phyloP scores from a whole-genome alignment of 768 basidiomycete species.

The Termitomyces sp. region DNA sequence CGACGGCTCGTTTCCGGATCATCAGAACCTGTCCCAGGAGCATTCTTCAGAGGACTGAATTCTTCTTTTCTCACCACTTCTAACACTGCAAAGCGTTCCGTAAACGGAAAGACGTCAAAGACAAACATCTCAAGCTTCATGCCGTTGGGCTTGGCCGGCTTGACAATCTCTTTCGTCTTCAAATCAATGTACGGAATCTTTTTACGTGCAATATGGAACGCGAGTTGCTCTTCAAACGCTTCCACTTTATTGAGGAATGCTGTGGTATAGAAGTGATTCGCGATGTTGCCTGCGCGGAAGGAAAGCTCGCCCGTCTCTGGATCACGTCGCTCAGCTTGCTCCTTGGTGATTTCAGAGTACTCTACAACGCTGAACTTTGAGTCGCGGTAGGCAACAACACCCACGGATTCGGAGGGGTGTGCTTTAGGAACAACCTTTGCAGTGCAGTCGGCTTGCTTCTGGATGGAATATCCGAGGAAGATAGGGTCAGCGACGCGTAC shows the following conservation, averaged over 20 bases:
- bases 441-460: constrained; percentile 83
- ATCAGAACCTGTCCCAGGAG: constrained; percentile 86
- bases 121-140: constrained; percentile 99
- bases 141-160: constrained; percentile 89
- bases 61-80: constrained; percentile 87
- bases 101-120: constrained; percentile 97
- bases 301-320: constrained; percentile 66
- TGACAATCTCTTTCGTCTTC: constrained; percentile 59
- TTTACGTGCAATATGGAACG: constrained; percentile 97
- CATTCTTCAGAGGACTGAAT: constrained; percentile 97
- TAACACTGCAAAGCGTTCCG: constrained; percentile 75
- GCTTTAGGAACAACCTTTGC: constrained; percentile 95
- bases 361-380: constrained; percentile 89
- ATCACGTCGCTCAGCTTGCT: constrained; percentile 77
- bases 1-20: constrained; percentile 86
- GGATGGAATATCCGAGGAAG: constrained; percentile 93
- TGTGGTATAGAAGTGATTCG: constrained; percentile 96
- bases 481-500: constrained; percentile 96
- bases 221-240: constrained; percentile 80
- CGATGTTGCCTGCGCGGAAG: constrained; percentile 96
- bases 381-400: constrained; percentile 86
- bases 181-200: constrained; percentile 88
- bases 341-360: constrained; percentile 91
- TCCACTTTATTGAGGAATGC: constrained; percentile 74
- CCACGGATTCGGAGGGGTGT: constrained; percentile 84